These are phyloP conservation scores for Hylodesmum podocarpum DNA, from an alignment of 306 rosid genomes.

Conservation along the genomic window DNA sequence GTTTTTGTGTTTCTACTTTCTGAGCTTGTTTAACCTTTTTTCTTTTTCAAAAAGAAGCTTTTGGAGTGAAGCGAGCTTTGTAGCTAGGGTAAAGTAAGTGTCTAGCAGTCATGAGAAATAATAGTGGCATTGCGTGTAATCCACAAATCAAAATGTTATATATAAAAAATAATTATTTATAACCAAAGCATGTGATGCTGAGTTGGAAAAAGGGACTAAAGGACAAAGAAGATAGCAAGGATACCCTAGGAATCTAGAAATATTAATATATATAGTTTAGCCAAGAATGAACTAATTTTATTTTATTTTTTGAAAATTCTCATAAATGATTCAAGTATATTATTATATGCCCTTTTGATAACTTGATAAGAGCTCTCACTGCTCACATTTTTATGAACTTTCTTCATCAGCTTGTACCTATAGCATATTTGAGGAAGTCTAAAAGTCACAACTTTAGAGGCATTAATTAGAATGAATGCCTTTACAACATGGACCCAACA, in stretches of 20 bases:
- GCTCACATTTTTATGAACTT: slow-evolving; percentile 46
- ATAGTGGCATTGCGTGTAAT: slow-evolving; percentile 50
- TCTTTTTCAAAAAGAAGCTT: slow-evolving; percentile 41
- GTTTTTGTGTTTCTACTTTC: slow-evolving; percentile 28
- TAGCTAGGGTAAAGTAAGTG: slow-evolving; percentile 22
- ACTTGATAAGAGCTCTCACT: slow-evolving; percentile 64
- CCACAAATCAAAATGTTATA: slow-evolving; percentile 42
- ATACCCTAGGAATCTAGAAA: slow-evolving; percentile 32
- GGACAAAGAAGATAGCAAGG: slow-evolving; percentile 22
- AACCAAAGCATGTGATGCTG: slow-evolving; percentile 50
- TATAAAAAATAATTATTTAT: slow-evolving; percentile 23
- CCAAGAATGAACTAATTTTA: slow-evolving; percentile 18
- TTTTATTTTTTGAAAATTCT: slow-evolving; percentile 8
- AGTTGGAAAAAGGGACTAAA: slow-evolving; percentile 38
- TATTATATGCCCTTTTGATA: slow-evolving; percentile 37
- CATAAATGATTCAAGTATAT: slow-evolving; percentile 23
- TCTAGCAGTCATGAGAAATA: slow-evolving; percentile 9
- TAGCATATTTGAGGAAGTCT: slow-evolving; percentile 26
- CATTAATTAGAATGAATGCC: slow-evolving; percentile 24
- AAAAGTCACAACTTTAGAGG: slow-evolving; percentile 45
- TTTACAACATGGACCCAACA: slow-evolving; percentile 42
- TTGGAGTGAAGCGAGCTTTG: slow-evolving; percentile 37
- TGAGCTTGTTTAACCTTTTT: slow-evolving; percentile 10
- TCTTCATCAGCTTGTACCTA: slow-evolving; percentile 21
- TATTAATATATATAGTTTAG: background rate